Evolutionary conservation across 192 early-diverging fungal species (phyloP).

Genomic region (Glomus cerebriforme): DNA sequence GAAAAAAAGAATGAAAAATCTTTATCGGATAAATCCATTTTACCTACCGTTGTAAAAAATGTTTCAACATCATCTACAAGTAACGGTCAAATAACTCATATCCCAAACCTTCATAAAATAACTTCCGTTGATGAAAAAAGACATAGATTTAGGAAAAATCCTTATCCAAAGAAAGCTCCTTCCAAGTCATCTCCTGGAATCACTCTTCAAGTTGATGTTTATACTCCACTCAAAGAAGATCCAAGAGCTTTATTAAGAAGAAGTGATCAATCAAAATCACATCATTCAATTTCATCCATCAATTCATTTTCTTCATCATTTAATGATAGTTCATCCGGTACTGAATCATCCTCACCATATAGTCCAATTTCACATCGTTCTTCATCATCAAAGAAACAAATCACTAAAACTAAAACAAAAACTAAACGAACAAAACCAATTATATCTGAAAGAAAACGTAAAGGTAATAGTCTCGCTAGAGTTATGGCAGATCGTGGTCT

Average conservation of each 20-base stretch:
- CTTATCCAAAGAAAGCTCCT: constrained; percentile 10
- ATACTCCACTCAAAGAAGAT: not conserved
- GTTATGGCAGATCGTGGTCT: constrained; percentile 27
- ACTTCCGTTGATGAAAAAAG: not conserved
- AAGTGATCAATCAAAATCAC: too few relatives aligned
- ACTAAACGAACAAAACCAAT: not conserved
- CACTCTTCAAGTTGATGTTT: not conserved
- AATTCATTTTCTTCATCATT: not conserved
- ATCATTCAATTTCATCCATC: not conserved
- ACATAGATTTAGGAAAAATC: not conserved
- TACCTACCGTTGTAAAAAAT: not conserved
- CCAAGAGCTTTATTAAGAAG: not conserved
- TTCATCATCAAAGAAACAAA: not conserved
- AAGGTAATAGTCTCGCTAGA: constrained; percentile 7
- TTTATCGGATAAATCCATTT: not conserved
- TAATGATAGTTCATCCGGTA: not conserved
- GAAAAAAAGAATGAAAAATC: not conserved
- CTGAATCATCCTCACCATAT: not conserved
- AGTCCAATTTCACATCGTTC: not conserved
- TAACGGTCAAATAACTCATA: too few relatives aligned
- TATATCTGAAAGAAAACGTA: not conserved
- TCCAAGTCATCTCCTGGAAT: constrained; percentile 15
- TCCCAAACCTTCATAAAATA: not conserved
- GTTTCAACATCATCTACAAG: not conserved
- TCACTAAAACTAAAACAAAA: not conserved